Conservation (phyloP, 75 land plant genomes). For the Chamaecyparis obtusa region DNA sequence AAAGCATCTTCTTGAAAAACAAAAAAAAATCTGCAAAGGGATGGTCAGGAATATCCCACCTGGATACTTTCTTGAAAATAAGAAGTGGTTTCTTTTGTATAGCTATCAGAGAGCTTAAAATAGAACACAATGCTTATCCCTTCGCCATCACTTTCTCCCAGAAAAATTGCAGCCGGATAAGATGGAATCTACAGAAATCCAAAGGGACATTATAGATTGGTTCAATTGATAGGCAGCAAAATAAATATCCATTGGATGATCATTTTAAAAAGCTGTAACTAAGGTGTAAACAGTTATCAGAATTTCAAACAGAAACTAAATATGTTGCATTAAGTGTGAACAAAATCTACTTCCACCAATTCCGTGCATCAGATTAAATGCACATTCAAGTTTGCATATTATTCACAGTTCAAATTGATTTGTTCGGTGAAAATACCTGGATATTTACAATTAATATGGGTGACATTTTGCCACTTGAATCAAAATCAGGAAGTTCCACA, state of each 20-base stretch:
- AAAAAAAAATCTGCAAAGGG: not conserved
- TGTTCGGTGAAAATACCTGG: conserved; percentile 56
- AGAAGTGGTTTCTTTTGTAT: conserved; percentile 42
- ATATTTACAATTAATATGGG: conserved; percentile 80
- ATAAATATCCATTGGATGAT: not conserved
- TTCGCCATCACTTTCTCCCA: conserved; percentile 81
- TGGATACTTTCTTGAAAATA: conserved; percentile 50
- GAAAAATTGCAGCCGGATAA: conserved; percentile 76
- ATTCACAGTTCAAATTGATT: not conserved
- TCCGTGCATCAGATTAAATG: not conserved
- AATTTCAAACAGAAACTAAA: conserved; percentile 6
- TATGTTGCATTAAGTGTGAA: not conserved
- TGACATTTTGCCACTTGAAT: conserved; percentile 51
- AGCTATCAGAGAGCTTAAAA: conserved; percentile 70
- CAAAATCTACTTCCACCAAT: not conserved
- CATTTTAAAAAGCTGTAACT: not conserved
- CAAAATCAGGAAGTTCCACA: conserved; percentile 72
- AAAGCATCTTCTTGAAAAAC: not conserved
- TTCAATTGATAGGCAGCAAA: not conserved
- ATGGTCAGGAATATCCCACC: conserved; percentile 23
- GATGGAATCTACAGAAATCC: conserved; percentile 57
- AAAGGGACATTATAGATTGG: not conserved
- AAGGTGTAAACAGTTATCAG: not conserved
- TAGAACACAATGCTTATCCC: conserved; percentile 87
- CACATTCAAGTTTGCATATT: not conserved